These are phyloP conservation scores for Prunus fruticosa DNA, from an alignment of 306 rosid species.

Conservation along the genomic window DNA sequence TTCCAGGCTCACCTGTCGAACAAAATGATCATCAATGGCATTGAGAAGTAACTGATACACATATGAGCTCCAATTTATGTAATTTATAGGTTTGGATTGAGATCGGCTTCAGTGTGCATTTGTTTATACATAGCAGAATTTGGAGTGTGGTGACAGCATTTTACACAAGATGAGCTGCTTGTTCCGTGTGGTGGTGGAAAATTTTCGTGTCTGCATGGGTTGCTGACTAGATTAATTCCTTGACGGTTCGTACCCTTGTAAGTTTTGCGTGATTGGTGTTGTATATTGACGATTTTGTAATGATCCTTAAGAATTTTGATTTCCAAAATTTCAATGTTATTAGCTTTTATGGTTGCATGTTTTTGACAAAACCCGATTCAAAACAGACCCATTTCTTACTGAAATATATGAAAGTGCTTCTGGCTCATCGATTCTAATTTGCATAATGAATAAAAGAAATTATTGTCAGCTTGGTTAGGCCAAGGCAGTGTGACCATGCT, in stretches of 20 bases:
- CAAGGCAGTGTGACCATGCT: no score
- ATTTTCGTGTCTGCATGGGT: constrained; percentile 26
- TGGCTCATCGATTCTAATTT: background rate
- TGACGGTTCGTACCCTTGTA: constrained; percentile 6
- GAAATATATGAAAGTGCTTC: background rate
- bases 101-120: constrained; percentile 40
- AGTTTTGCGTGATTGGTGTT: constrained; percentile 25
- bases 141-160: constrained; percentile 17
- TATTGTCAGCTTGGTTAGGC: background rate
- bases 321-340: background rate
- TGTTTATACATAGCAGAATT: constrained; percentile 29
- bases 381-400: background rate
- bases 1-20: constrained; percentile 84
- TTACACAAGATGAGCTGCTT: constrained; percentile 20
- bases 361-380: no score
- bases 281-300: constrained; percentile 13
- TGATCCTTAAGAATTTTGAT: constrained; percentile 21
- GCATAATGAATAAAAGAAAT: background rate
- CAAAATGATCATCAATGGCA: constrained; percentile 47
- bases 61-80: constrained; percentile 16
- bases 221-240: constrained; percentile 14
- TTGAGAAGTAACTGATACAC: constrained; percentile 7
- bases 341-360: background rate
- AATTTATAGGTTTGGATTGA: constrained; percentile 23
- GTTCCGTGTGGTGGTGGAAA: constrained; percentile 24